A percentile compares a stretch with the other conserved stretches of the same genome.
Evolutionary conservation across 306 rosid species (phyloP).

Genomic region (Quercus robur): DNA sequence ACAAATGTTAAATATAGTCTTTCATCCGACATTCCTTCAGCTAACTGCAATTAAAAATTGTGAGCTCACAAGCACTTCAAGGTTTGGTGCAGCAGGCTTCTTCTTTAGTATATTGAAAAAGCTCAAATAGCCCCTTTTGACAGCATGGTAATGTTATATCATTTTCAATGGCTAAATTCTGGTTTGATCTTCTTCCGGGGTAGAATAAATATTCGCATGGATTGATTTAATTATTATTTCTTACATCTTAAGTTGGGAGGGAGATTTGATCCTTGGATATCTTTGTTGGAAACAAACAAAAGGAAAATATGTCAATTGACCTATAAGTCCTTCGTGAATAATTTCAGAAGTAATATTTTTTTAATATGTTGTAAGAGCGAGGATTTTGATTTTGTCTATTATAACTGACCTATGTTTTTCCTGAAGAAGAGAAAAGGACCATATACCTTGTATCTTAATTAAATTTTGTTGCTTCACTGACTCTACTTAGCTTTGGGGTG

Average conservation of each 20-base stretch:
- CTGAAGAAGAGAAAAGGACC: background rate
- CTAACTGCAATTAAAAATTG: background rate
- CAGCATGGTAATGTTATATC: background rate
- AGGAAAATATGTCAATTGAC: too few species aligned
- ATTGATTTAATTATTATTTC: background rate
- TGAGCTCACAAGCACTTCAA: slow-evolving; percentile 12
- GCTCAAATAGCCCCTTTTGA: background rate
- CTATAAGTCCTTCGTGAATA: too few species aligned
- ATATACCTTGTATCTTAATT: background rate
- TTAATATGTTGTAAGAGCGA: background rate
- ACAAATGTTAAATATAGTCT: slow-evolving; percentile 3
- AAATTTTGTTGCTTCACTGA: background rate
- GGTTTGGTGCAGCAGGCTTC: background rate
- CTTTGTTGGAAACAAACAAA: too few species aligned
- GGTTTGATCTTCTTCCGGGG: background rate
- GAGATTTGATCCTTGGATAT: too few species aligned
- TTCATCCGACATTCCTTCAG: slow-evolving; percentile 24
- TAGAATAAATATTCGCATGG: background rate
- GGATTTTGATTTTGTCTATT: background rate
- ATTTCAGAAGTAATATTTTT: too few species aligned
- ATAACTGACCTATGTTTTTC: background rate
- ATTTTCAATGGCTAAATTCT: background rate
- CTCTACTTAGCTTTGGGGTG: slow-evolving; percentile 12
- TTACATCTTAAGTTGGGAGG: too few species aligned
- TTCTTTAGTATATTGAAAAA: background rate